Evolutionary conservation across 352 stramenopile species (phyloP).

Genomic region (Saprolegnia parasitica): DNA sequence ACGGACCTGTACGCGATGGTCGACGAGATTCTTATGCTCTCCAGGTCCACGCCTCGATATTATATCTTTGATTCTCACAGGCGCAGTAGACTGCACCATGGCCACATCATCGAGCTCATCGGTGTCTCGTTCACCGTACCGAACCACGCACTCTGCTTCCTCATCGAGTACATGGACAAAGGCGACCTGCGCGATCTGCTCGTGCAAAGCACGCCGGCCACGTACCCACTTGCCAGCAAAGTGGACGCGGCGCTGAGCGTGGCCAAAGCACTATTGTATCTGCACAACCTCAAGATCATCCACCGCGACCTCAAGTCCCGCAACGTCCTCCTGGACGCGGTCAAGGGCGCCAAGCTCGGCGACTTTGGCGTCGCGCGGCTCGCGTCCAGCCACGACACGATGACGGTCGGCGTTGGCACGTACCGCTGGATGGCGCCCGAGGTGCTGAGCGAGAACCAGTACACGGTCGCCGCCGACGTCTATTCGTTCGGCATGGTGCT

Average conservation of each 20-base stretch:
- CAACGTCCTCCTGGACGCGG: constrained; percentile 30
- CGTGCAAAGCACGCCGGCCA: constrained; percentile 54
- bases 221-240: constrained; percentile 37
- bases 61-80: neutral
- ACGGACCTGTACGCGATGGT: neutral
- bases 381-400: constrained; percentile 32
- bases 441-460: constrained; percentile 45
- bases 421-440: constrained; percentile 55
- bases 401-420: constrained; percentile 50
- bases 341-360: constrained; percentile 6
- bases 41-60: neutral
- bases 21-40: constrained; percentile 9
- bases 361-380: constrained; percentile 23
- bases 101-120: constrained; percentile 79
- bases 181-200: constrained; percentile 76
- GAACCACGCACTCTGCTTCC: constrained; percentile 60
- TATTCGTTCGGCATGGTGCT: constrained; percentile 59
- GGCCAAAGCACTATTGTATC: constrained; percentile 24
- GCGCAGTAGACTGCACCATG: constrained; percentile 33
- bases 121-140: constrained; percentile 60
- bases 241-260: constrained; percentile 12
- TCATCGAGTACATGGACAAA: constrained; percentile 81
- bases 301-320: constrained; percentile 34
- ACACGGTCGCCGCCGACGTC: constrained; percentile 49
- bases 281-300: constrained; percentile 29